Evolutionary conservation across 345 rosid genomes (phyloP).

Genomic region (Gossypium bickii): DNA sequence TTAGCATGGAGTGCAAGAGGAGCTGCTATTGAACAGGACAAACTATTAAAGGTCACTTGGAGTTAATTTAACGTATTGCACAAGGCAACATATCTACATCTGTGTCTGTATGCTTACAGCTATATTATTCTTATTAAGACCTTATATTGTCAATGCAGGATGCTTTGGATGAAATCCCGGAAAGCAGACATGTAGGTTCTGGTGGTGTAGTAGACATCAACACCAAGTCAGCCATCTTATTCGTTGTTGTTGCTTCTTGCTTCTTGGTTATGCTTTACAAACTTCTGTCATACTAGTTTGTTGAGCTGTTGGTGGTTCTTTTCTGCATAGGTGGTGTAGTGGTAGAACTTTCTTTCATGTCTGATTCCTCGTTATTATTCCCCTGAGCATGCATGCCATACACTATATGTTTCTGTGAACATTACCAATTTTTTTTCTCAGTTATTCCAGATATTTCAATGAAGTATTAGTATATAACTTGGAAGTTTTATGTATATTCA

Average conservation of each 20-base stretch:
- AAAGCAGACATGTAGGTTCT: constrained; percentile 34
- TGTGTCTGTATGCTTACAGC: not conserved
- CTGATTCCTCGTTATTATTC: not conserved
- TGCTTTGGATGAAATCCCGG: constrained; percentile 60
- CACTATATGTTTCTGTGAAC: not conserved
- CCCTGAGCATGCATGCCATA: not conserved
- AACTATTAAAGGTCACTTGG: constrained; percentile 65
- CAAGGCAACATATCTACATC: not conserved
- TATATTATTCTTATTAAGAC: constrained; percentile 14
- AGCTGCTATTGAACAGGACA: constrained; percentile 78
- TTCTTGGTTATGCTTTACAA: constrained; percentile 85
- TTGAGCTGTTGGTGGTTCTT: constrained; percentile 90
- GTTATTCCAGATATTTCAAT: not conserved
- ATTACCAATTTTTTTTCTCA: not conserved
- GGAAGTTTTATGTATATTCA: constrained; percentile 33
- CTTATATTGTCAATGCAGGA: constrained; percentile 46
- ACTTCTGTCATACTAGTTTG: constrained; percentile 86
- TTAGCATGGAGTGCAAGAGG: constrained; percentile 96
- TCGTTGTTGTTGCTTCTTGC: constrained; percentile 85
- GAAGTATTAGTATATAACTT: constrained; percentile 6
- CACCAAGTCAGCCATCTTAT: constrained; percentile 67
- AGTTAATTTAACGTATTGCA: not conserved
- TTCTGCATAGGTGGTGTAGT: constrained; percentile 98
- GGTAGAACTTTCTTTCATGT: constrained; percentile 39
- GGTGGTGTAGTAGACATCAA: constrained; percentile 77